Percentiles rank a stretch among this genome's conserved stretches.
Evolutionary conservation across 164 flowering plant species (phyloP).

Genomic region (Malania oleifera): DNA sequence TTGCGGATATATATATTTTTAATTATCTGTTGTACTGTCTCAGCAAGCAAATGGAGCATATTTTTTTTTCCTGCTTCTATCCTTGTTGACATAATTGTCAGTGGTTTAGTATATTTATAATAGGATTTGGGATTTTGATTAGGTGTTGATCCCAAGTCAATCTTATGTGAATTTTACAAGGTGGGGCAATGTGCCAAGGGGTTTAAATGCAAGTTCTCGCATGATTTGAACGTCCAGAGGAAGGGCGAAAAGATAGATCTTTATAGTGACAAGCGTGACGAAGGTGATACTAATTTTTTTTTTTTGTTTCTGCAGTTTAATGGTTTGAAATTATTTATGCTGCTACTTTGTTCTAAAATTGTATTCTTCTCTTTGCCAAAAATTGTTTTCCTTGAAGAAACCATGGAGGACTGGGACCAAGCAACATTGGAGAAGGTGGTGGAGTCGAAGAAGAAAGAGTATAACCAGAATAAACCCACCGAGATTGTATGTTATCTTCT

Average conservation of each 20-base stretch:
- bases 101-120: background rate
- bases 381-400: slow-evolving; percentile 28
- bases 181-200: slow-evolving; percentile 95
- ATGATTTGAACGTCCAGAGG: slow-evolving; percentile 89
- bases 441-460: slow-evolving; percentile 71
- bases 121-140: slow-evolving; percentile 18
- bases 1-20: too few species aligned
- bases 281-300: slow-evolving; percentile 37
- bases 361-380: slow-evolving; percentile 1
- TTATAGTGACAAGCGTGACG: slow-evolving; percentile 86
- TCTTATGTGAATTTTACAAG: slow-evolving; percentile 85
- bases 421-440: slow-evolving; percentile 87
- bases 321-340: background rate
- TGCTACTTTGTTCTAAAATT: slow-evolving; percentile 1
- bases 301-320: background rate
- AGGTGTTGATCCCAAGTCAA: slow-evolving; percentile 99
- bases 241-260: slow-evolving; percentile 96
- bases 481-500: slow-evolving; percentile 67
- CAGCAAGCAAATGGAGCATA: too few species aligned
- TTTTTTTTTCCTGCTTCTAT: too few species aligned
- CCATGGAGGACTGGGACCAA: slow-evolving; percentile 99
- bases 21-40: too few species aligned
- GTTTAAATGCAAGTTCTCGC: slow-evolving; percentile 97
- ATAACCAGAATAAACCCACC: slow-evolving; percentile 89
- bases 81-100: too few species aligned